Percentiles rank a stretch among this genome's conserved stretches.
Evolutionary conservation across 2,329 filamentous ascomycete genomes (phyloP).

Genomic region (Colletotrichum tabaci): DNA sequence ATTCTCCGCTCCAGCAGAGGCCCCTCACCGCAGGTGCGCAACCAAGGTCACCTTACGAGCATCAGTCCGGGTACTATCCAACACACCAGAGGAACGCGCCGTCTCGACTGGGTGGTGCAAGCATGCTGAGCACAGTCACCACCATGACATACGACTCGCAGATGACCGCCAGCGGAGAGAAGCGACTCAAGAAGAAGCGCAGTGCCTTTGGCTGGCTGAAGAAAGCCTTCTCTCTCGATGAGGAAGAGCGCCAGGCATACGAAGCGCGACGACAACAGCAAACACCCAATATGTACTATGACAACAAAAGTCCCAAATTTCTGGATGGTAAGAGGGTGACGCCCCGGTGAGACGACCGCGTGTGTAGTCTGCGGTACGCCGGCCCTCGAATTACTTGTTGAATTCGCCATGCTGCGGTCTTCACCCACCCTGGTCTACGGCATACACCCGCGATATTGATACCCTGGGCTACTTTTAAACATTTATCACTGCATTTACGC

Average conservation of each 20-base stretch:
- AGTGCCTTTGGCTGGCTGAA: slow-evolving; percentile 79
- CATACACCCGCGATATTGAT: slow-evolving; percentile 30
- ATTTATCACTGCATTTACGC: slow-evolving; percentile 14
- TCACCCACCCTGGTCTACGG: slow-evolving; percentile 2
- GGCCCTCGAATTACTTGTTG: not conserved
- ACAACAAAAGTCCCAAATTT: slow-evolving; percentile 66
- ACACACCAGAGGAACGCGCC: slow-evolving; percentile 64
- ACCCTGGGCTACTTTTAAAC: slow-evolving; percentile 18
- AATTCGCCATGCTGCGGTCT: slow-evolving; percentile 11
- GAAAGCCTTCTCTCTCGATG: slow-evolving; percentile 76
- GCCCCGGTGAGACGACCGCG: slow-evolving; percentile 17
- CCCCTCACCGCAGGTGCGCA: slow-evolving; percentile 67
- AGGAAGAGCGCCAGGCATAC: slow-evolving; percentile 73
- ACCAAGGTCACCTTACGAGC: slow-evolving; percentile 43
- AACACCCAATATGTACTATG: slow-evolving; percentile 63
- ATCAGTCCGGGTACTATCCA: slow-evolving; percentile 52
- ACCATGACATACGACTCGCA: slow-evolving; percentile 60
- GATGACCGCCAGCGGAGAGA: slow-evolving; percentile 50
- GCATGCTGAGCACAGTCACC: slow-evolving; percentile 70
- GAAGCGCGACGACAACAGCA: slow-evolving; percentile 68
- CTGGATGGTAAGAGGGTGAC: slow-evolving; percentile 68
- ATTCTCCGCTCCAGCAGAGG: slow-evolving; percentile 74
- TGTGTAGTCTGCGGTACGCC: not conserved
- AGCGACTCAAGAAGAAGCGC: slow-evolving; percentile 74
- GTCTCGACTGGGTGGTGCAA: slow-evolving; percentile 68